These are phyloP conservation scores for Russula griseocarnosa DNA, from an alignment of 768 basidiomycete genomes.

Conservation along the genomic window DNA sequence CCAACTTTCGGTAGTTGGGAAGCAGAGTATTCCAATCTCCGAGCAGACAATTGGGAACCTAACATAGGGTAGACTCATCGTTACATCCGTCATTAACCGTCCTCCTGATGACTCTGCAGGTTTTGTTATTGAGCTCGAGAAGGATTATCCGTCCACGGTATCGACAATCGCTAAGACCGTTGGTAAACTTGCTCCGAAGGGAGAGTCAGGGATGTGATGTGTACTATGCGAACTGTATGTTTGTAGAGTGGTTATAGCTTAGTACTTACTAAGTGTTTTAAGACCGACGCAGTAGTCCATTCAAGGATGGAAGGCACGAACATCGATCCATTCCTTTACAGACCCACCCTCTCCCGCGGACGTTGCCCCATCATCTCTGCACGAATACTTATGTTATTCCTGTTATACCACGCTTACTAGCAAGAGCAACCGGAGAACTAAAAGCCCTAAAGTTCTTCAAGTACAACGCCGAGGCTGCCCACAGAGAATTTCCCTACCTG, in stretches of 20 bases:
- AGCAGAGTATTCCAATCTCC: constrained; percentile 43
- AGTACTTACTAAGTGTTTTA: background rate
- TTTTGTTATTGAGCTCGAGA: constrained; percentile 76
- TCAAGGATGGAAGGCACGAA: constrained; percentile 69
- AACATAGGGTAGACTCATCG: constrained; percentile 54
- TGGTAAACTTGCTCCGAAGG: constrained; percentile 69
- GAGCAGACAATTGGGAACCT: constrained; percentile 59
- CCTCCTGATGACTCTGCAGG: constrained; percentile 42
- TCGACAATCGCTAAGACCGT: constrained; percentile 80
- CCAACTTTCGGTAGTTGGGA: constrained; percentile 49
- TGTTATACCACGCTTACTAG: constrained; percentile 61
- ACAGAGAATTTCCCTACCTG: constrained; percentile 29
- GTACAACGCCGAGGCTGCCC: background rate
- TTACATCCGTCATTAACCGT: background rate
- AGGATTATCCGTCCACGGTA: constrained; percentile 82
- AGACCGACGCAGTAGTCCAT: constrained; percentile 64
- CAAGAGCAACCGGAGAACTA: constrained; percentile 44
- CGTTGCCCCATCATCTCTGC: constrained; percentile 33
- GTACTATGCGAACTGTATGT: constrained; percentile 61
- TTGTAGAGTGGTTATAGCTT: background rate
- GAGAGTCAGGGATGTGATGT: constrained; percentile 47
- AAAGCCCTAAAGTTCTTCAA: constrained; percentile 27
- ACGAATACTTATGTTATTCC: constrained; percentile 52
- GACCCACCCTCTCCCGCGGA: constrained; percentile 23
- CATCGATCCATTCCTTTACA: constrained; percentile 61